Evolutionary conservation across 768 basidiomycete species (phyloP), one percentile per base, ranked within the genome.

Genomic region (Kwoniella dejecticola): DNA sequence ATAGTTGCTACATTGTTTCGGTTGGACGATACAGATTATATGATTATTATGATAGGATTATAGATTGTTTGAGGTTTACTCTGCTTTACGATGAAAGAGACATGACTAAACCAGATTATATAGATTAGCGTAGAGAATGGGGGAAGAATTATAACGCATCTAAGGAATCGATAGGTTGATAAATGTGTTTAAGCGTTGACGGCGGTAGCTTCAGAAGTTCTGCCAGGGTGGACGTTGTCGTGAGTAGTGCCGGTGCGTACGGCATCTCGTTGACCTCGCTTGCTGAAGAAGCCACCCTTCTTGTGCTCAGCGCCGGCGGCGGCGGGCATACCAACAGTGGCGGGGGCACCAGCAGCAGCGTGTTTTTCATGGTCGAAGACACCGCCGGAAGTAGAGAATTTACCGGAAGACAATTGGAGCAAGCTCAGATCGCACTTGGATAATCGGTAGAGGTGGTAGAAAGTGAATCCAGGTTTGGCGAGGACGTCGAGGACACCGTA

Each of bases 401-500:
- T 79, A 57, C 77, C 77, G 26, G 73, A 75, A 40, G 63, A 67
- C 46, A 79, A 70, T 55, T 77, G 72, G 44, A 79, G 66, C 54
- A 60, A 67, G 52, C 71, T 65, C 61, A 79, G 75, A 65, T 81
- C 80, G 60, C 76, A 65, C 26, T 57, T 64, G 60, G 72, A 74
- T 36, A 81, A 61, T 31, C 59, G 44, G 49, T 52, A 70, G 26
- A 79, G 57, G 73, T 80, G 79, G 62, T 69, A 57, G 55, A 76
- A 42, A 60, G 60, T 63, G 72, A 77, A 80, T 59, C 80, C 75
- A 31, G 78, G 78, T 64, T 79, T 79, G 68, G 79, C 76, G 63
- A 79, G 63, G 33, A 81, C 38, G 56, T 81, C 80, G 38, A 81
- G 79, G 57, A 85, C 79, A 49, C 84, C 84, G 74, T 85, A 85